phyloP scores from a whole-genome alignment of 202 grass and related monocot genomes.

The Sporobolus alterniflorus region DNA sequence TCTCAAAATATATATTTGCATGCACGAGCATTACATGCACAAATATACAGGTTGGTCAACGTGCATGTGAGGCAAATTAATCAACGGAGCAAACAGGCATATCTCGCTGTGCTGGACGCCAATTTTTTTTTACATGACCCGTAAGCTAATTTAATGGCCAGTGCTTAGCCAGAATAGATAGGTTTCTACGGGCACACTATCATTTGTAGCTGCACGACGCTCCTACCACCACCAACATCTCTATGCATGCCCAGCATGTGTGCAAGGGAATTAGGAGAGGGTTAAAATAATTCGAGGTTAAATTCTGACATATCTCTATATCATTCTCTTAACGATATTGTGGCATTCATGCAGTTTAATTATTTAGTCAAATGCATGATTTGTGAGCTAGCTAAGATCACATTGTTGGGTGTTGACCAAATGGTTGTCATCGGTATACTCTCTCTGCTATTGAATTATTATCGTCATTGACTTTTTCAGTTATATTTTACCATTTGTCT shows the following conservation, averaged over 20 bases:
- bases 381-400: not conserved
- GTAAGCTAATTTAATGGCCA: conserved; percentile 12
- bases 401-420: no score
- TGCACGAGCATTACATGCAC: no score
- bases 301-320: conserved; percentile 30
- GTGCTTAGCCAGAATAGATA: not conserved
- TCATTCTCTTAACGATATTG: conserved; percentile 9
- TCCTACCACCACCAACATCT: conserved; percentile 30
- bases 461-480: no score
- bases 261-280: conserved; percentile 27
- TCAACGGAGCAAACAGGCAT: not conserved
- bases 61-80: conserved; percentile 41
- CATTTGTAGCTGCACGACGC: conserved; percentile 21
- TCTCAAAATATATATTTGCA: not conserved
- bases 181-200: not conserved
- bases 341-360: not conserved
- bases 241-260: conserved; percentile 36
- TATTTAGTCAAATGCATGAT: not conserved
- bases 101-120: conserved; percentile 2
- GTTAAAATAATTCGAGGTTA: conserved; percentile 46
- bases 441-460: no score
- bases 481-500: no score
- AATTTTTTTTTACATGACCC: not conserved
- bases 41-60: not conserved
- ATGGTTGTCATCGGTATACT: no score